A percentile compares a stretch with the other conserved stretches of the same genome.
phyloP scores from a whole-genome alignment of 2,329 filamentous ascomycete genomes.

The Colletotrichum melonis region DNA sequence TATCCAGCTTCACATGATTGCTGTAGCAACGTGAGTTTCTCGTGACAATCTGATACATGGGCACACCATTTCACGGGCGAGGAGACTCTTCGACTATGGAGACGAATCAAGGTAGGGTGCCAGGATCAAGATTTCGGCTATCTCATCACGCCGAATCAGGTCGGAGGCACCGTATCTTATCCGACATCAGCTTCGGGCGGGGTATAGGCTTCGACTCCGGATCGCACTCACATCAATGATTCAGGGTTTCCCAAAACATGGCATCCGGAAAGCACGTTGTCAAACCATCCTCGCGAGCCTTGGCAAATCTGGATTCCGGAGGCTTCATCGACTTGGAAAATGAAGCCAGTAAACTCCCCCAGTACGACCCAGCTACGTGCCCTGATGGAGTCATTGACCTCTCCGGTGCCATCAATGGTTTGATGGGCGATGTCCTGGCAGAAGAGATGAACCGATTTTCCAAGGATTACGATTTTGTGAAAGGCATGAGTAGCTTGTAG shows the following conservation, averaged over 20 bases:
- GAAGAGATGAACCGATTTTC: neutral
- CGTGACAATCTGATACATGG: neutral
- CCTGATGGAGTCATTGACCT: slow-evolving; percentile 23
- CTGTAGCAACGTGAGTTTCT: neutral
- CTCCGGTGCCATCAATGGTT: slow-evolving; percentile 14
- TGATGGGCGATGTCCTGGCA: slow-evolving; percentile 1
- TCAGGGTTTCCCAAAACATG: neutral
- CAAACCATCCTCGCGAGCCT: slow-evolving; percentile 4
- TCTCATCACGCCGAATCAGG: neutral
- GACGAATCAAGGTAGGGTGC: neutral
- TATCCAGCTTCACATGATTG: neutral
- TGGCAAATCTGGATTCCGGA: slow-evolving; percentile 10
- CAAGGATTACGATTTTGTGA: neutral
- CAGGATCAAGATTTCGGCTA: neutral
- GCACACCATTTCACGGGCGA: neutral
- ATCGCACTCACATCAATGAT: neutral
- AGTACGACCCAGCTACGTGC: neutral
- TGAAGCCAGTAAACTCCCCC: slow-evolving; percentile 4
- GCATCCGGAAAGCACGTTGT: neutral
- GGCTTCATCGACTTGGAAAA: slow-evolving; percentile 14
- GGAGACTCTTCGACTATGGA: neutral
- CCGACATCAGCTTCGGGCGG: slow-evolving; percentile 4
- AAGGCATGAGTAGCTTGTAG: neutral
- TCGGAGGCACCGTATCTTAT: neutral
- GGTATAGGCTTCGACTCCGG: neutral